Evolutionary conservation across 257 asterid genomes (phyloP), one percentile per base, ranked within the genome.

Genomic region (Capsicum pubescens): DNA sequence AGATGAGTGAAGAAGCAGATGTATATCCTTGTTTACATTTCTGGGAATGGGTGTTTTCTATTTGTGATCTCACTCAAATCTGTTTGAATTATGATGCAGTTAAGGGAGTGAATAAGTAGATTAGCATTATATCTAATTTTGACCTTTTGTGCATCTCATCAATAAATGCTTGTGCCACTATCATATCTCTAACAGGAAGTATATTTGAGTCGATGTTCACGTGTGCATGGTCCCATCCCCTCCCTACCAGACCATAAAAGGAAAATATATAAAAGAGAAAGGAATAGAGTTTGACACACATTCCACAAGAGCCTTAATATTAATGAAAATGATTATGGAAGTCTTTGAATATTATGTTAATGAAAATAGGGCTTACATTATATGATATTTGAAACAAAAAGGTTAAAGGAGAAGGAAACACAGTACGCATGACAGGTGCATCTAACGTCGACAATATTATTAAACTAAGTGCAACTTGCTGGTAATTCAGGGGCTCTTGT

Each of bases 91-190:
- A 39, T 69, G 26, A 71, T 71, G 9, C 16, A n/a, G n/a, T 71
- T 72, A 11, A 59, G 60, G 48, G 80, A 72, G 36, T 72, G 59
- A 72, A 72, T 48, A 59, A 72, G 80, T 72, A n/a, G 59, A 48
- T 48, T 72, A 54, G 80, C 60, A 71, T 32, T 67, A 68, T 48
- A 48, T 72, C 11, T 48, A 19, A n/a, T 59, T 48, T 72, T 72
- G 60, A 72, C 80, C 42, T 48, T 39, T 11, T 48, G 80, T 48
- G 58, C 58, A 72, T 72, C 80, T 72, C 32, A 46, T 72, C 0
- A 72, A 36, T 36, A 36, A 36, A 10, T 72, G 56, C 44, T 48
- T 48, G 80, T 72, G 42, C 59, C 14, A 48, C 35, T 72, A 19
- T 72, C 59, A 46, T 11, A n/a, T 44, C 79, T 70, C 2, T 70